Base-by-base conservation (phyloP, 2,329 filamentous ascomycete species). In the Ceratocystis eucalypticola region DNA sequence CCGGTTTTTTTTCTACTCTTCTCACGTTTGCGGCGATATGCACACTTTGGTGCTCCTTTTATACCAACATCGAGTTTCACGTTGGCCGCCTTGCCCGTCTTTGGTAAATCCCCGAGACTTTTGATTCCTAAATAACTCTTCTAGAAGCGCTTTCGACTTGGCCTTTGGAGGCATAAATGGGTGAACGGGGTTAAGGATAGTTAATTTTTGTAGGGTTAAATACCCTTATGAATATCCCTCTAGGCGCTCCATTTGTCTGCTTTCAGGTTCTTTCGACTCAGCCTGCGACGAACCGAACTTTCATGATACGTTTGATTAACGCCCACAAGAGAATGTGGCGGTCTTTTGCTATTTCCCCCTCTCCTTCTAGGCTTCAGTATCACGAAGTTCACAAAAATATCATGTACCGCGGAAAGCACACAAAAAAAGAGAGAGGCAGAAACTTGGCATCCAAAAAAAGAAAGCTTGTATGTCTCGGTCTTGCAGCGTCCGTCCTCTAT, bases 51-150 rank as follows among this genome's bases (percentile, higher is more conserved):
- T 59, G 33, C 55, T 37, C 55, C 55, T 53, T 41, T 53, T 53
- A 59, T 59, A 30, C 17, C n/a, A 28, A 59, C 33, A n/a, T 59
- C 15, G 28, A 59, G 55, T 59, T 59, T 59, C 55, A 59, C 15
- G 8, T n/a, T n/a, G 10, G 55, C 55, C 28, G 28, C 53, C 28
- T 59, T 59, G 28, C 28, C 55, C 28, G 28, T 59, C 55, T 59
- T n/a, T 59, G 55, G 25, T 33, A 59, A 59, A 59, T 59, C 55
- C 5, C 55, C 55, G 28, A 57, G 53, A 59, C 55, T 17, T 15
- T 3, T 10, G 55, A 5, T 53, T 25, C 48, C 48, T 28, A 12
- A 25, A 25, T 25, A 15, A 53, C 20, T 10, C 28, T 59, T 59
- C 55, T 59, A 59, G 55, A 59, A 59, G 55, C 37, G 10, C 5